Percentiles rank a stretch among this genome's conserved stretches.
phyloP scores from a whole-genome alignment of 2,329 filamentous ascomycete genomes.

The Microsporum ferrugineum region DNA sequence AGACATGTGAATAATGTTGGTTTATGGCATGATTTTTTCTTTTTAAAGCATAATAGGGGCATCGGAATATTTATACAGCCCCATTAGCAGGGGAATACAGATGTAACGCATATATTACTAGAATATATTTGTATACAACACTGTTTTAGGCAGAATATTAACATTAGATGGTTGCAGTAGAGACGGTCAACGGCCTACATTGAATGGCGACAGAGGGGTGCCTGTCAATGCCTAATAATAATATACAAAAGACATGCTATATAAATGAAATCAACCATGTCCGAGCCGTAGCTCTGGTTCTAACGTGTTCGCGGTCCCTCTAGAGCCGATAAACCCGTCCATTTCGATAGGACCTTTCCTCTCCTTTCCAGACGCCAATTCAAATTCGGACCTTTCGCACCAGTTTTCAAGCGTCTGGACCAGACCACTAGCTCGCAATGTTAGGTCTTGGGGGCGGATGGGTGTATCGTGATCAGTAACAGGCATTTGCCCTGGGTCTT shows the following conservation, averaged over 20 bases:
- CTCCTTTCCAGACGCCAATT: slow-evolving; percentile 4
- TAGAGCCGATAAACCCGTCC: neutral
- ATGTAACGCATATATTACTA: neutral
- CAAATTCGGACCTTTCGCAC: slow-evolving; percentile 10
- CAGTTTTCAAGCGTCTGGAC: slow-evolving; percentile 5
- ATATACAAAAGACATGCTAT: neutral
- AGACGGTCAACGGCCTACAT: neutral
- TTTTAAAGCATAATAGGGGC: neutral
- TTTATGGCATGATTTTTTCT: neutral
- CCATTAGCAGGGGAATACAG: neutral
- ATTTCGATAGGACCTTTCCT: neutral
- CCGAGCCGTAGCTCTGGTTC: neutral
- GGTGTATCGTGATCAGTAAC: neutral
- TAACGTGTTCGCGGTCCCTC: no score
- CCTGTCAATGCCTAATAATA: neutral
- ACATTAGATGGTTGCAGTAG: neutral
- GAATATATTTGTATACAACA: neutral
- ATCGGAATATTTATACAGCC: neutral
- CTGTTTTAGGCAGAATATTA: neutral
- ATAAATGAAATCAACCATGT: neutral
- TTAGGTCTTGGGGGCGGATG: no score
- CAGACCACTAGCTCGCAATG: neutral
- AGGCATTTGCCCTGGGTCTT: neutral
- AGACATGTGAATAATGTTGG: neutral
- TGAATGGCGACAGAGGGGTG: neutral